Evolutionary conservation across 768 basidiomycete genomes (phyloP), one percentile per base, ranked within the genome.

Genomic region (Termitomyces sp.): DNA sequence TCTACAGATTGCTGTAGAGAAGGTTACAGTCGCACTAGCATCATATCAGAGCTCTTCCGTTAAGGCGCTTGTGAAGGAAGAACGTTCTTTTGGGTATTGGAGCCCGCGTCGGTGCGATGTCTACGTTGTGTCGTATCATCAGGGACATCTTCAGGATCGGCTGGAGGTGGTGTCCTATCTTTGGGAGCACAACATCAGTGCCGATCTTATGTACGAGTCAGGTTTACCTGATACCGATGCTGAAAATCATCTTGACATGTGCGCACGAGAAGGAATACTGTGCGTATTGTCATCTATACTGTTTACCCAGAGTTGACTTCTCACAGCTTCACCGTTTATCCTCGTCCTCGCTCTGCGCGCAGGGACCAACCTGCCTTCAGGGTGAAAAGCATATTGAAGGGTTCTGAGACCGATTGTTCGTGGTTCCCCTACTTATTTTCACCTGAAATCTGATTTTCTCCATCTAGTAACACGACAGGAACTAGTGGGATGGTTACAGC

Each of bases 91-190:
- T 63, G 92, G 93, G 0, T 91, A 86, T 68, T 94, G 91, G 91
- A 91, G 90, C 71, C 92, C 92, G n/a, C 82, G 92, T 15, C 80
- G 91, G 43, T 94, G 93, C 65, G 92, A 94, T 64, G 92, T 94
- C 11, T 94, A 94, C 64, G 80, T 94, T 12, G 84, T 92, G 32
- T 91, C 91, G 0, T 91, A 87, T 62, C 86, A 90, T 63, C 77
- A 85, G 8, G 92, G 92, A 10, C 81, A 86, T 67, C 75, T 94
- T 40, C 84, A 86, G 63, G 92, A 93, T 56, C 81, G 92, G 47
- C 79, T 94, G 17, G 90, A 94, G 66, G 82, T 92, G 2, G 89
- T 86, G 12, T 77, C 90, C 0, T 82, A 87, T 54, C 75, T 94
- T 38, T 94, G 92, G 92, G 81, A 86, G 67, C 80, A 92, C 66